A percentile compares a stretch with the other conserved stretches of the same genome.
These are phyloP conservation scores for Xylariales sp. DNA, from an alignment of 2,329 filamentous ascomycete species.

Conservation along the genomic window DNA sequence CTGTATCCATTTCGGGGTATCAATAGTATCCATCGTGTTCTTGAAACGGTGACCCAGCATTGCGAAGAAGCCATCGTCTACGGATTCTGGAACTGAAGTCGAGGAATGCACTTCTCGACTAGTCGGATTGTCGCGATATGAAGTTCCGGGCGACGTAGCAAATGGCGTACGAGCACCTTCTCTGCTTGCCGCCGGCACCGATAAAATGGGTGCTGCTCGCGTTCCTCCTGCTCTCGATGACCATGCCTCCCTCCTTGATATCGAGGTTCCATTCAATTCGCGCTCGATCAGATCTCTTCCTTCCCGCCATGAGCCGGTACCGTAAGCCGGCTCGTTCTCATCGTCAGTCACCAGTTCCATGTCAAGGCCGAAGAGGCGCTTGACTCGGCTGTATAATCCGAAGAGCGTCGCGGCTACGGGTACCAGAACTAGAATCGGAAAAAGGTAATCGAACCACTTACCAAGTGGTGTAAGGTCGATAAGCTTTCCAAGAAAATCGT, in stretches of 20 bases:
- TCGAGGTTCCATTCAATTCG: slow-evolving; percentile 65
- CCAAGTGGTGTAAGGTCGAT: slow-evolving; percentile 82
- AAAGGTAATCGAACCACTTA: slow-evolving; percentile 79
- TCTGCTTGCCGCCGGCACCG: slow-evolving; percentile 38
- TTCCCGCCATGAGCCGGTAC: slow-evolving; percentile 84
- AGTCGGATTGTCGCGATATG: slow-evolving; percentile 25
- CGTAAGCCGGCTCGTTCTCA: slow-evolving; percentile 59
- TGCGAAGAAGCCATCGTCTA: slow-evolving; percentile 78
- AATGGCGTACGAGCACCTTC: slow-evolving; percentile 37
- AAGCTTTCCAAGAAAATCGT: slow-evolving; percentile 74
- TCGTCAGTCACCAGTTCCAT: slow-evolving; percentile 70
- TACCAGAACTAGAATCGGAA: slow-evolving; percentile 81
- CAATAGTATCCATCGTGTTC: slow-evolving; percentile 84
- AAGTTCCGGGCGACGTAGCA: slow-evolving; percentile 36
- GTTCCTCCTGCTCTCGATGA: slow-evolving; percentile 27
- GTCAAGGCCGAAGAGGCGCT: slow-evolving; percentile 72
- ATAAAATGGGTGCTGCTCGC: slow-evolving; percentile 42
- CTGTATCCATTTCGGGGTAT: slow-evolving; percentile 77
- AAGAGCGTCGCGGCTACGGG: slow-evolving; percentile 84
- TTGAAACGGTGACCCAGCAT: slow-evolving; percentile 79
- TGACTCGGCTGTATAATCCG: slow-evolving; percentile 80
- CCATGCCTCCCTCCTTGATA: slow-evolving; percentile 43
- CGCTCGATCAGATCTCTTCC: slow-evolving; percentile 85
- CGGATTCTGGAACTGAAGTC: too few relatives aligned
- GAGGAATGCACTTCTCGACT: too few relatives aligned